Evolutionary conservation across 257 asterid species (phyloP).

Genomic region (Salvia rosmarinus): DNA sequence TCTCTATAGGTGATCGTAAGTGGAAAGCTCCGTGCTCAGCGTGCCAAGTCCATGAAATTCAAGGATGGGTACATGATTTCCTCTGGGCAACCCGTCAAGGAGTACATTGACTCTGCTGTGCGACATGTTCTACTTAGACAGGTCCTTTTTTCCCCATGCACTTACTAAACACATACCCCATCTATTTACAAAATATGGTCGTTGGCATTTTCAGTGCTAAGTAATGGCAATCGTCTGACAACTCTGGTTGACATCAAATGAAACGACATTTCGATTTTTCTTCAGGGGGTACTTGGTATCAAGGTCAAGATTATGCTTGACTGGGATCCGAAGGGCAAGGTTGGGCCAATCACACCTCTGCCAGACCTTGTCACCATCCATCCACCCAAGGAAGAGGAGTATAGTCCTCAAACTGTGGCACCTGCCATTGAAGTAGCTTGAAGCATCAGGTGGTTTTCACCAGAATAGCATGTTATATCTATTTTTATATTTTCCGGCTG

Average conservation of each 20-base stretch:
- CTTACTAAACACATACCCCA: background rate
- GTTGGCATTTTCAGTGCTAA: background rate
- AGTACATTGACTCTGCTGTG: conserved; percentile 46
- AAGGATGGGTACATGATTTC: conserved; percentile 51
- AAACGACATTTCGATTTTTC: background rate
- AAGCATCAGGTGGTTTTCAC: background rate
- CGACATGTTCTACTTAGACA: conserved; percentile 50
- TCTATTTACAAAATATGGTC: background rate
- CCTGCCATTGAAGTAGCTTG: conserved; percentile 38
- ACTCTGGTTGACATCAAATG: background rate
- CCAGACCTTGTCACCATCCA: conserved; percentile 46
- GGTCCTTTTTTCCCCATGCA: conserved; percentile 16
- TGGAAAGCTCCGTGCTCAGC: conserved; percentile 47
- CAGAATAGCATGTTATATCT: background rate
- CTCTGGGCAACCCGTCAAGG: conserved; percentile 49
- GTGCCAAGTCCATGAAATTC: conserved; percentile 48
- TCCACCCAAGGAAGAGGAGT: conserved; percentile 42
- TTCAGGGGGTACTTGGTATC: conserved; percentile 48
- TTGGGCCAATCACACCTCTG: conserved; percentile 39
- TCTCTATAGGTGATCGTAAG: conserved; percentile 42
- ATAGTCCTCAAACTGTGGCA: conserved; percentile 23
- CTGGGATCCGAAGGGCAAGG: conserved; percentile 48
- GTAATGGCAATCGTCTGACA: background rate
- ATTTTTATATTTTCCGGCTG: conserved; percentile 2
- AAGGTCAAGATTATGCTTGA: conserved; percentile 48